Conservation (phyloP, 129 eudicot species). For the Saposhnikovia divaricata region DNA sequence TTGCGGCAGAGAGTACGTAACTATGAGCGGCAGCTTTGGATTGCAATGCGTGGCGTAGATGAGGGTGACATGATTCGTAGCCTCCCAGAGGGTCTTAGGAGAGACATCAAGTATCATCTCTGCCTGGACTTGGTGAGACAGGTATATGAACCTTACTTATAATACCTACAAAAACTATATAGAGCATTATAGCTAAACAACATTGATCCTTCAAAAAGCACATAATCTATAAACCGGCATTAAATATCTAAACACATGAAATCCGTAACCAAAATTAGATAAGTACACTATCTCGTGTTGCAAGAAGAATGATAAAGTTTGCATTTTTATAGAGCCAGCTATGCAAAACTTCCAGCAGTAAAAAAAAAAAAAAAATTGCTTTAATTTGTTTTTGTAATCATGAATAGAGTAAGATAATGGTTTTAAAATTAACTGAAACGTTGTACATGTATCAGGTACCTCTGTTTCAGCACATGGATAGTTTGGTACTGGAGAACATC, state of each 20-base stretch:
- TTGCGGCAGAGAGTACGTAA: neutral
- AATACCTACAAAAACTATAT: neutral
- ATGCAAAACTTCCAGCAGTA: neutral
- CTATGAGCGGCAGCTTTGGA: neutral
- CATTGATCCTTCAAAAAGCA: neutral
- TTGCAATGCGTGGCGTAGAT: neutral
- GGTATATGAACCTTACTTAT: neutral
- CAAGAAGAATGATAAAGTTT: neutral
- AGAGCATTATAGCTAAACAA: neutral
- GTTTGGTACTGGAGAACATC: slow-evolving; percentile 2
- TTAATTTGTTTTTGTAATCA: neutral
- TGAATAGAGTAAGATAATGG: neutral
- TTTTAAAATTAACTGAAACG: neutral
- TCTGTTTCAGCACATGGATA: neutral
- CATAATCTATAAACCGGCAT: neutral
- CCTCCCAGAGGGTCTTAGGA: slow-evolving; percentile 1
- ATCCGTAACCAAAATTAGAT: neutral
- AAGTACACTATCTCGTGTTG: neutral
- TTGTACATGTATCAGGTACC: slow-evolving; percentile 2
- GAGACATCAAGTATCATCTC: slow-evolving; percentile 1
- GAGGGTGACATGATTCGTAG: neutral
- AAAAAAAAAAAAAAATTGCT: neutral
- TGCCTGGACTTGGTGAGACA: slow-evolving; percentile 1
- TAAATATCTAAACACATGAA: too few species aligned
- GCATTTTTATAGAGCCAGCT: neutral